Conservation (phyloP, 2,329 filamentous ascomycete genomes). For the Scedosporium dehoogii region DNA sequence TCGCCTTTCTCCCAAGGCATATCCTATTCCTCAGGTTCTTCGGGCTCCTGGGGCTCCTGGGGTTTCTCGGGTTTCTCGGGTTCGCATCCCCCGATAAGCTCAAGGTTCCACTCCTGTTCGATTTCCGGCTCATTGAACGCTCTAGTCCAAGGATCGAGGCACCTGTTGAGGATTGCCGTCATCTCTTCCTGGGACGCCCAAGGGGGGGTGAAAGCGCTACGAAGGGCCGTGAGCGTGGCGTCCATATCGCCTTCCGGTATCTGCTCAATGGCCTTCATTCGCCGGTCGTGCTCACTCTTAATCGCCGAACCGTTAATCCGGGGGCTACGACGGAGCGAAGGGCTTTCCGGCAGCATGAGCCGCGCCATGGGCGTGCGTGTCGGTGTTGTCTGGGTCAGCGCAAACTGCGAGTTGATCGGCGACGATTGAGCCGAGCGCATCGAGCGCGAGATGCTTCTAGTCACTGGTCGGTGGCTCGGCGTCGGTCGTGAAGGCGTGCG, state of each 20-base stretch:
- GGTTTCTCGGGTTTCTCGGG: not conserved
- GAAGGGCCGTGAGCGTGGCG: not conserved
- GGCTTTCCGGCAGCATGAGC: constrained; percentile 18
- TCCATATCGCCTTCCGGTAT: not conserved
- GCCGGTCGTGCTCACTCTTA: not conserved
- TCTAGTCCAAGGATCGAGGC: not conserved
- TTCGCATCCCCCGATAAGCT: not conserved
- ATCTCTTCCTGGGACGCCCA: not conserved
- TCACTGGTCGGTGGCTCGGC: constrained; percentile 50
- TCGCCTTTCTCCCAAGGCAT: not conserved
- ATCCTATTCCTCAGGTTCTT: not conserved
- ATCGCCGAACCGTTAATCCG: constrained; percentile 15
- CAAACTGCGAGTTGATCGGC: constrained; percentile 32
- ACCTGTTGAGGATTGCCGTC: constrained; percentile 4
- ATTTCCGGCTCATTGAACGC: not conserved
- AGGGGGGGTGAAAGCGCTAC: not conserved
- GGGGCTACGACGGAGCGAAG: constrained; percentile 32
- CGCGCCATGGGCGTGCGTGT: constrained; percentile 29
- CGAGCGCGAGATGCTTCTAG: constrained; percentile 49
- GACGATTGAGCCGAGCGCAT: constrained; percentile 36
- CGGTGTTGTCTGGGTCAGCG: constrained; percentile 38
- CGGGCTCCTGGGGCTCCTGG: not conserved
- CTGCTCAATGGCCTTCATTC: not conserved
- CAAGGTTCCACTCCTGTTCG: not conserved
- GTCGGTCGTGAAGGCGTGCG: constrained; percentile 56